Conservation (phyloP, 768 basidiomycete genomes). For the Crucibulum laeve region DNA sequence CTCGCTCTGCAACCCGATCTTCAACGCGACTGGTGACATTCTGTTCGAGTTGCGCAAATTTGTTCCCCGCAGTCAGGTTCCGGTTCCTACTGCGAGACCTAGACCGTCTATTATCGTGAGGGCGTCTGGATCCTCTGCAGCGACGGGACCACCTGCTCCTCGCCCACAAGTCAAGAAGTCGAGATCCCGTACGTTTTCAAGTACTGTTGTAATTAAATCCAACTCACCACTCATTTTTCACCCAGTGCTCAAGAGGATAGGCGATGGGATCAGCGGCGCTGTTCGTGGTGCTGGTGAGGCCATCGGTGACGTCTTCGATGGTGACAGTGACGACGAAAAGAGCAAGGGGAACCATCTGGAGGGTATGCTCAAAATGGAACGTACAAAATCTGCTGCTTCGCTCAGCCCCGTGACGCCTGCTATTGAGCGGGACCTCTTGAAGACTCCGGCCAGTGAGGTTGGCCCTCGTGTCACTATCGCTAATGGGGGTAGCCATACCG, state of each 20-base stretch:
- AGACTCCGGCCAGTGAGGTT: neutral
- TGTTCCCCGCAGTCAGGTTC: neutral
- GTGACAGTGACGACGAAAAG: neutral
- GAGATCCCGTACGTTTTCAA: slow-evolving; percentile 2
- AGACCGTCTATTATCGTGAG: neutral
- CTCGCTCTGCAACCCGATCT: slow-evolving; percentile 9
- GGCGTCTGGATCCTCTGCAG: slow-evolving; percentile 1
- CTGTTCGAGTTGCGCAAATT: slow-evolving; percentile 8
- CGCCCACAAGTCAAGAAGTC: slow-evolving; percentile 3
- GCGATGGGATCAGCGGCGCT: slow-evolving; percentile 1
- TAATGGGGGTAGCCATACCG: too few relatives aligned
- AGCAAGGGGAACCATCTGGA: neutral
- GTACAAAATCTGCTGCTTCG: neutral
- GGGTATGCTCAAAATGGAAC: neutral
- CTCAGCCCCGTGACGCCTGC: neutral
- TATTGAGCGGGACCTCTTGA: neutral
- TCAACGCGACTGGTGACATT: slow-evolving; percentile 9
- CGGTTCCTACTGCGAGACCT: neutral
- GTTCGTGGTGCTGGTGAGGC: neutral
- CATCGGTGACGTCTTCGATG: neutral
- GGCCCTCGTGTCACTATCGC: too few relatives aligned
- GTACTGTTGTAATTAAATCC: neutral
- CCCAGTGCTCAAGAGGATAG: slow-evolving; percentile 2
- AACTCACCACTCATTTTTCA: neutral
- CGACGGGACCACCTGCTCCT: neutral